Evolutionary conservation across 331 rosid genomes (phyloP), one percentile per base, ranked within the genome.

Genomic region (Prunus yedoensis): DNA sequence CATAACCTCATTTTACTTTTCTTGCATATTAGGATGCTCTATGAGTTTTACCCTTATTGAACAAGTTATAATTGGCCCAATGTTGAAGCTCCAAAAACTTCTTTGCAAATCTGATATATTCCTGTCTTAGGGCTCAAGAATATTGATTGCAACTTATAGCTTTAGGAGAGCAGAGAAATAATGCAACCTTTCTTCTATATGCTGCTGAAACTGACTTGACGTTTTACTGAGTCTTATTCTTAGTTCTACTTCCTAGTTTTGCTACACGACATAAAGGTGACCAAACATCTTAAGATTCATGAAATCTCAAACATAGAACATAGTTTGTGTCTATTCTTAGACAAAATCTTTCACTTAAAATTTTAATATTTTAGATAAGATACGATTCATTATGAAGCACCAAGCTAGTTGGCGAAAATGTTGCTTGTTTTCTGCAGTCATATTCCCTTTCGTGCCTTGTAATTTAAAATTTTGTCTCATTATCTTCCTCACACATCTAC

Each of bases 71-170:
- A 18, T 53, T 32, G 51, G 30, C 30, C 32, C 28, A 38, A 18
- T 70, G 30, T 52, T 11, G 47, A 35, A n/a, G 11, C 17, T 69
- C 17, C 18, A 1, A 49, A 10, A 59, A 28, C 4, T n/a, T 18
- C 61, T n/a, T 68, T 11, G 74, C 74, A 51, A 16, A 18, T 69
- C 18, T 10, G 74, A 70, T 28, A 17, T 70, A 51, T 70, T 2
- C 47, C 30, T 18, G 3, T 30, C 62, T 18, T 28, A 70, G 62
- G n/a, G 13, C 38, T 30, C 38, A 30, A 52, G 11, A 17, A 68
- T 68, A 53, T 5, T 68, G 45, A 25, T 68, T 30, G 8, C 57
- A 23, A 46, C 43, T 23, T 67, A 3, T 14, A 41, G 30, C 17
- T 12, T n/a, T 41, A 28, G 30, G 28, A n/a, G 21, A 51, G 21